phyloP scores from a whole-genome alignment of 2,329 filamentous ascomycete genomes.

The Coniella vitis region DNA sequence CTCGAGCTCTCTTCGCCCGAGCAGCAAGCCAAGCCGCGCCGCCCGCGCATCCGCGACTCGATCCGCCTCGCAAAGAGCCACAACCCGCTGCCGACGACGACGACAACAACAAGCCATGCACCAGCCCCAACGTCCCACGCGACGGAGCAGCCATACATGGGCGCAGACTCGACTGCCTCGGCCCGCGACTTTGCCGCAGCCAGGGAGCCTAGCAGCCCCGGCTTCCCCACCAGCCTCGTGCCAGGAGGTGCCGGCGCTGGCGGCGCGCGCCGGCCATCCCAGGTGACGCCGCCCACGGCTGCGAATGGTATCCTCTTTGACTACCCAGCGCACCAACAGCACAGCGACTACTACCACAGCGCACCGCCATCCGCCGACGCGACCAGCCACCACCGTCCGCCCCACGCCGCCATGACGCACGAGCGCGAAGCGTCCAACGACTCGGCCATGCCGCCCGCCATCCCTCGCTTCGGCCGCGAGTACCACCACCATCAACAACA shows the following conservation, averaged over 20 bases:
- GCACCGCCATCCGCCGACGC: no score
- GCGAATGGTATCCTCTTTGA: slow-evolving; percentile 11
- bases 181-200: slow-evolving; percentile 7
- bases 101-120: slow-evolving; percentile 15
- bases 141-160: no score
- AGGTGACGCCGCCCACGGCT: not conserved
- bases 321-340: slow-evolving; percentile 32
- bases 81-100: slow-evolving; percentile 17
- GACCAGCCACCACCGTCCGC: no score
- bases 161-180: slow-evolving; percentile 17
- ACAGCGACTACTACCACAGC: slow-evolving; percentile 42
- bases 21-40: slow-evolving; percentile 38
- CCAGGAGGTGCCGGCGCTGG: no score
- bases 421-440: slow-evolving; percentile 44
- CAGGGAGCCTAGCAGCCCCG: slow-evolving; percentile 39
- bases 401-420: slow-evolving; percentile 63
- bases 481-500: slow-evolving; percentile 29
- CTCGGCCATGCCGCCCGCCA: slow-evolving; percentile 63
- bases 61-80: slow-evolving; percentile 81
- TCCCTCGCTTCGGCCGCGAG: slow-evolving; percentile 62
- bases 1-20: slow-evolving; percentile 39
- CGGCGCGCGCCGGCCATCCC: slow-evolving; percentile 1
- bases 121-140: no score
- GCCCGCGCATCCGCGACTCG: slow-evolving; percentile 69
- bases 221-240: slow-evolving; percentile 38